These are phyloP conservation scores for Candida golubevii DNA, from an alignment of 805 yeast species.

Conservation along the genomic window DNA sequence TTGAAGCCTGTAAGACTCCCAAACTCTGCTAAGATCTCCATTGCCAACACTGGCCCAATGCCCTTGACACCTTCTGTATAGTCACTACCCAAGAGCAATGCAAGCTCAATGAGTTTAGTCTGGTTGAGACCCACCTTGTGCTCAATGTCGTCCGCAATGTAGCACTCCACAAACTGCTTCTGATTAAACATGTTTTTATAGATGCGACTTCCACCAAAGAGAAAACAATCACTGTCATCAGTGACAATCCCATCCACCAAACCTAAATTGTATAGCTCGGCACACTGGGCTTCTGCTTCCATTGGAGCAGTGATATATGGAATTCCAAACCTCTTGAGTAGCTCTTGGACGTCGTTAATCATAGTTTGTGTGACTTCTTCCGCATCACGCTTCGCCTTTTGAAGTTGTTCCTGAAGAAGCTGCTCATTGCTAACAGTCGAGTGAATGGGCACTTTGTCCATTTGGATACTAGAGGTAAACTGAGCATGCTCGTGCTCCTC, in stretches of 20 bases:
- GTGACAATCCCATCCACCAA: conserved; percentile 94
- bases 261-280: conserved; percentile 60
- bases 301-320: conserved; percentile 95
- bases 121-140: conserved; percentile 63
- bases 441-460: conserved; percentile 19
- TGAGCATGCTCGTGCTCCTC: conserved; percentile 73
- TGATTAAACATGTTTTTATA: conserved; percentile 95
- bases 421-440: conserved; percentile 45
- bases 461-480: conserved; percentile 42
- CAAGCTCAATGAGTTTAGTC: conserved; percentile 68
- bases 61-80: conserved; percentile 92
- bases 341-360: conserved; percentile 88
- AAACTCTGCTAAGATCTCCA: conserved; percentile 88
- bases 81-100: conserved; percentile 86
- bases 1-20: conserved; percentile 41
- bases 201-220: conserved; percentile 82
- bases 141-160: conserved; percentile 54
- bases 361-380: conserved; percentile 85
- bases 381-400: conserved; percentile 74
- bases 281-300: conserved; percentile 99
- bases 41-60: conserved; percentile 88
- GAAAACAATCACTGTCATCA: conserved; percentile 94
- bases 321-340: conserved; percentile 82
- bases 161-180: conserved; percentile 86
- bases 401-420: conserved; percentile 54